Evolutionary conservation across 1,139 yeast species (phyloP).

Genomic region (Kodamaea suecica): DNA sequence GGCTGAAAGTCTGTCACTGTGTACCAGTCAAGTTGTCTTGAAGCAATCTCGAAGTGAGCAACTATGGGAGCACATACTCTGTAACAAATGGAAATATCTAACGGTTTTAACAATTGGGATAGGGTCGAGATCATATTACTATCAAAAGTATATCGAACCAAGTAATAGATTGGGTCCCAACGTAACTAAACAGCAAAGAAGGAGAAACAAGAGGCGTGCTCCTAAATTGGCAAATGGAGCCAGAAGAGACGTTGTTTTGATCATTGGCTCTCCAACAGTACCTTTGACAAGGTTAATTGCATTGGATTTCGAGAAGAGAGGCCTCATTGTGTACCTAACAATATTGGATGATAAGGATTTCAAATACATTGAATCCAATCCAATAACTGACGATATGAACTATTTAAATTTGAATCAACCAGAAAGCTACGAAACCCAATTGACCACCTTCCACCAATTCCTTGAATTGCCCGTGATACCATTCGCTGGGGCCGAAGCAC

Average conservation of each 20-base stretch:
- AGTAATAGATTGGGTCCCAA: slow-evolving; percentile 1
- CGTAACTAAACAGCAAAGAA: not conserved
- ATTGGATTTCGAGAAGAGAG: slow-evolving; percentile 70
- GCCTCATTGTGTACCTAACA: slow-evolving; percentile 76
- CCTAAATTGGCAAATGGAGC: slow-evolving; percentile 65
- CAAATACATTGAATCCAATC: slow-evolving; percentile 54
- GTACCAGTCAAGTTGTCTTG: slow-evolving; percentile 7
- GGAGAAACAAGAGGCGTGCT: slow-evolving; percentile 50
- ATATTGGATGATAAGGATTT: slow-evolving; percentile 64
- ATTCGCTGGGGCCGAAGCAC: slow-evolving; percentile 54
- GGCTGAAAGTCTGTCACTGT: slow-evolving; percentile 6
- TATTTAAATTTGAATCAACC: slow-evolving; percentile 35
- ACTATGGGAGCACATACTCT: slow-evolving; percentile 8
- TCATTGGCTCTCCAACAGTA: slow-evolving; percentile 76
- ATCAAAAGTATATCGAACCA: slow-evolving; percentile 8
- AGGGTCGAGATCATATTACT: slow-evolving; percentile 22
- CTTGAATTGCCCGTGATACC: slow-evolving; percentile 40
- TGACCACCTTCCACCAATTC: slow-evolving; percentile 43
- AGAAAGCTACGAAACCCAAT: slow-evolving; percentile 32
- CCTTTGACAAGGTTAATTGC: slow-evolving; percentile 70
- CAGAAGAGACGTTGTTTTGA: slow-evolving; percentile 66
- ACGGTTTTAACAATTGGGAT: slow-evolving; percentile 30
- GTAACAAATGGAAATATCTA: slow-evolving; percentile 17
- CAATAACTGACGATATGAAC: slow-evolving; percentile 52
- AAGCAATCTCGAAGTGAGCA: slow-evolving; percentile 3